These are phyloP conservation scores for Plectosphaerella sp. DNA, from an alignment of 2,329 filamentous ascomycete genomes.

Conservation along the genomic window DNA sequence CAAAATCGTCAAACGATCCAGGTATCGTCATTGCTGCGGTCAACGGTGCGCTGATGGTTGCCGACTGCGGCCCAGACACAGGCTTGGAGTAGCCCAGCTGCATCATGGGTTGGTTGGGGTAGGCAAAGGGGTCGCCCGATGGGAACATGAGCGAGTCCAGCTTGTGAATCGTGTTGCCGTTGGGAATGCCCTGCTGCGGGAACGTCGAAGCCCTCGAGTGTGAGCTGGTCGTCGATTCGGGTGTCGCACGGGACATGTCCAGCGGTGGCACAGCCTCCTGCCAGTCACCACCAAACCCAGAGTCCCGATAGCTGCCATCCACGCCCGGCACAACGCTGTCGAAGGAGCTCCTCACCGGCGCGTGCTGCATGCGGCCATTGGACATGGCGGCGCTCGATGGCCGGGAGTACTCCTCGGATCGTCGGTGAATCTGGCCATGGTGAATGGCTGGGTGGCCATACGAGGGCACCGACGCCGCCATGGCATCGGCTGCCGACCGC, in stretches of 20 bases:
- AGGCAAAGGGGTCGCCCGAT: conserved; percentile 72
- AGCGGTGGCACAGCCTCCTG: conserved; percentile 37
- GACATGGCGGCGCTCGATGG: conserved; percentile 18
- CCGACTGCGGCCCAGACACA: conserved; percentile 11
- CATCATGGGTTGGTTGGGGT: conserved; percentile 72
- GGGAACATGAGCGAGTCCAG: conserved; percentile 79
- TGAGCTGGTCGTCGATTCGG: conserved; percentile 36
- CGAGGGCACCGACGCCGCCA: conserved; percentile 22
- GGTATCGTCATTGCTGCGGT: conserved; percentile 46
- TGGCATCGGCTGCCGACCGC: conserved; percentile 46
- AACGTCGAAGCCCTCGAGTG: conserved; percentile 19
- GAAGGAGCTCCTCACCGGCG: conserved; percentile 21
- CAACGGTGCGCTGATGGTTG: conserved; percentile 26
- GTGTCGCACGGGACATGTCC: conserved; percentile 38
- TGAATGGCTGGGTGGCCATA: conserved; percentile 22
- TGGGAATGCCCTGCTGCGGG: conserved; percentile 21
- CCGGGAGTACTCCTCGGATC: conserved; percentile 28
- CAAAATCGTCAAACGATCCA: conserved; percentile 58
- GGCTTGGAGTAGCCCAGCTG: conserved; percentile 40
- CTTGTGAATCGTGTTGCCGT: conserved; percentile 54
- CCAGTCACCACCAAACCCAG: conserved; percentile 32
- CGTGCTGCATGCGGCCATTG: conserved; percentile 12
- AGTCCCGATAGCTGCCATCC: conserved; percentile 26
- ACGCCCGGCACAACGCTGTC: conserved; percentile 26
- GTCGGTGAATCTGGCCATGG: conserved; percentile 24